phyloP scores from a whole-genome alignment of 1,139 yeast genomes.

The Pichia sp. region DNA sequence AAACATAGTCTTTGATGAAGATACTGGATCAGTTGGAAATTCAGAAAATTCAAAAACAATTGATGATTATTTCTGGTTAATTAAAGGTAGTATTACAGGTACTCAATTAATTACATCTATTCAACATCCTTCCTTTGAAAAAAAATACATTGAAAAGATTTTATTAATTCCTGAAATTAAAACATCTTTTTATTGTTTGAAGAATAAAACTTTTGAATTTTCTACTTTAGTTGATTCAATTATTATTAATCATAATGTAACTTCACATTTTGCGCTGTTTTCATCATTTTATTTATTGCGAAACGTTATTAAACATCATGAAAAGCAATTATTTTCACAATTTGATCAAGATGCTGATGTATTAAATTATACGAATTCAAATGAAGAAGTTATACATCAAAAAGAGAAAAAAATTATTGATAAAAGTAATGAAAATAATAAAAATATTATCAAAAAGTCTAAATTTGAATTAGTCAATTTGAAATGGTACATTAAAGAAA shows the following conservation, averaged over 20 bases:
- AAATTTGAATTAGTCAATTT: slow-evolving; percentile 21
- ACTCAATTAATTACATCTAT: slow-evolving; percentile 5
- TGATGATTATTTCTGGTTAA: slow-evolving; percentile 19
- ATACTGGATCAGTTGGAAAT: slow-evolving; percentile 2
- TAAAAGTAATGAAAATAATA: too few relatives aligned
- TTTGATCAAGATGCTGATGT: background rate
- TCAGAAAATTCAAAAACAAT: slow-evolving; percentile 6
- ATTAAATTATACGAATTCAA: too few relatives aligned
- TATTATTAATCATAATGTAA: slow-evolving; percentile 31
- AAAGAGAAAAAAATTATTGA: too few relatives aligned
- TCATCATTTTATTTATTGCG: slow-evolving; percentile 50
- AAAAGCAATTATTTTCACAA: slow-evolving; percentile 10
- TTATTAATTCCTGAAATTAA: slow-evolving; percentile 12
- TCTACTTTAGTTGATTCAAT: slow-evolving; percentile 3
- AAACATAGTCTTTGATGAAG: slow-evolving; percentile 3
- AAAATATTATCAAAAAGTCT: too few relatives aligned
- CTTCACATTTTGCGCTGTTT: slow-evolving; percentile 44
- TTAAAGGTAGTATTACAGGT: slow-evolving; percentile 1
- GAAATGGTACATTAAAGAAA: slow-evolving; percentile 27
- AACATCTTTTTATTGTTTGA: slow-evolving; percentile 12
- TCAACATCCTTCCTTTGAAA: slow-evolving; percentile 1
- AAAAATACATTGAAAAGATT: background rate
- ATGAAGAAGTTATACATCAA: too few relatives aligned
- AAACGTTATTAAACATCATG: slow-evolving; percentile 40
- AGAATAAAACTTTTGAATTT: slow-evolving; percentile 10